Base-by-base conservation (phyloP, 2,329 filamentous ascomycete genomes). In the Parascedosporium putredinis region DNA sequence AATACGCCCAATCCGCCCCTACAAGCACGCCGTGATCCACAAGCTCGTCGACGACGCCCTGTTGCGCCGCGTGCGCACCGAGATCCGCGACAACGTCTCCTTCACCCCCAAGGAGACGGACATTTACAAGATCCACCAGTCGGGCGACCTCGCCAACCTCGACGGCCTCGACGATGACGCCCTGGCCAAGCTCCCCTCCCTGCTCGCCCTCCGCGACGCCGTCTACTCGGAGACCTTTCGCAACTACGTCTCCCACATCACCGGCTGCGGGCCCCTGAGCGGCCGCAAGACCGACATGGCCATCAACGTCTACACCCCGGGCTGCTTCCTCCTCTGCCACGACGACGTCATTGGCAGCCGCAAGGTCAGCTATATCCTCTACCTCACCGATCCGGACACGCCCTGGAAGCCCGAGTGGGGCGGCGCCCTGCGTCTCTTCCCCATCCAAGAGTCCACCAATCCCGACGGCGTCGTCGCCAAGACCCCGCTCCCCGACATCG, bases 111-210 rank as follows among this genome's bases (percentile, higher is more conserved):
- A 98, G 67, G 93, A 98, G 68, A 98, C 93, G 45, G 93, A 98
- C 66, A 98, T 98, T 59, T 98, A 98, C 78, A 95, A 94, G 69
- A 97, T 98, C 62, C 90, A 96, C 75, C 93, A 98, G 72, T 97
- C 91, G 4, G 93, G 93, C 56, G 93, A 98, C 65, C 78, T 98
- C 29, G 93, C 93, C 44, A 98, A 98, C 68, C 81, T 98, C 52
- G 91, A 96, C 67, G 93, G 93, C 22, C 79, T 98, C 40, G 88
- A 95, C 54, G 84, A 94, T 62, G 82, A 83, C 6, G 89, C 90
- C 5, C 77, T 97, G 50, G 78, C 84, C 54, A 89, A 88, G 62
- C 73, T 98, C 12, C 93, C 93, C 0, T 95, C 88, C 10, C 74
- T 98, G n/a, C 79, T 96, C 40, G 79, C 82, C 53, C 79, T 98